Evolutionary conservation across 352 stramenopile genomes (phyloP).

Genomic region (Pythium rishiriense): DNA sequence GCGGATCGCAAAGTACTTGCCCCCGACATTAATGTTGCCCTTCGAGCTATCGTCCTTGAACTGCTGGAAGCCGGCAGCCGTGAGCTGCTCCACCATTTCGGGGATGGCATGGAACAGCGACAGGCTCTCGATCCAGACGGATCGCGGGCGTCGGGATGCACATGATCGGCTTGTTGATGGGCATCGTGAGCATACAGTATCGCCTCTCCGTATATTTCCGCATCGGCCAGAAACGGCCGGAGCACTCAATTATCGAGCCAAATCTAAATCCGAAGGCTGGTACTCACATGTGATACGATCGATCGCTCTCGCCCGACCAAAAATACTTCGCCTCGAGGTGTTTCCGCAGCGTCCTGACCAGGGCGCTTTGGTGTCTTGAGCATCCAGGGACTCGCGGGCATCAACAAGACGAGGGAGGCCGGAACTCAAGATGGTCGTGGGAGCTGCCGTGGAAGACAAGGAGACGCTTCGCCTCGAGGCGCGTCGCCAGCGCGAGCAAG

Average conservation of each 20-base stretch:
- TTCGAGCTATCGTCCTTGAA: constrained; percentile 86
- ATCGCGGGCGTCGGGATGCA: too few species aligned
- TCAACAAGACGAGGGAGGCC: background rate
- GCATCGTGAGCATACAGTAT: too few species aligned
- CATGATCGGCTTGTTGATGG: too few species aligned
- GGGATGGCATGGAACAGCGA: constrained; percentile 95
- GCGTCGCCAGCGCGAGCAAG: constrained; percentile 58
- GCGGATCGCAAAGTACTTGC: constrained; percentile 98
- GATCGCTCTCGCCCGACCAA: too few species aligned
- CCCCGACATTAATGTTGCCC: constrained; percentile 57
- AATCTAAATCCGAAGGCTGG: too few species aligned
- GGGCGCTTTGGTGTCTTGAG: background rate
- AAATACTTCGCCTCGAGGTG: too few species aligned
- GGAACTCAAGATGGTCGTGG: constrained; percentile 11
- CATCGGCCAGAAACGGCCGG: background rate
- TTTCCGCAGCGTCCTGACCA: too few species aligned
- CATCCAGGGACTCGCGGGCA: background rate
- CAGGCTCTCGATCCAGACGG: too few species aligned
- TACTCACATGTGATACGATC: too few species aligned
- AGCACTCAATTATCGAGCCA: too few species aligned
- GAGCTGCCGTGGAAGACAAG: constrained; percentile 32
- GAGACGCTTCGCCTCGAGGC: constrained; percentile 61
- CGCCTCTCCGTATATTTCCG: too few species aligned
- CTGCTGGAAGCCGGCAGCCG: constrained; percentile 90
- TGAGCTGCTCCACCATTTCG: constrained; percentile 78